phyloP scores from a whole-genome alignment of 805 yeast genomes.

The Kluyveromyces lactis region DNA sequence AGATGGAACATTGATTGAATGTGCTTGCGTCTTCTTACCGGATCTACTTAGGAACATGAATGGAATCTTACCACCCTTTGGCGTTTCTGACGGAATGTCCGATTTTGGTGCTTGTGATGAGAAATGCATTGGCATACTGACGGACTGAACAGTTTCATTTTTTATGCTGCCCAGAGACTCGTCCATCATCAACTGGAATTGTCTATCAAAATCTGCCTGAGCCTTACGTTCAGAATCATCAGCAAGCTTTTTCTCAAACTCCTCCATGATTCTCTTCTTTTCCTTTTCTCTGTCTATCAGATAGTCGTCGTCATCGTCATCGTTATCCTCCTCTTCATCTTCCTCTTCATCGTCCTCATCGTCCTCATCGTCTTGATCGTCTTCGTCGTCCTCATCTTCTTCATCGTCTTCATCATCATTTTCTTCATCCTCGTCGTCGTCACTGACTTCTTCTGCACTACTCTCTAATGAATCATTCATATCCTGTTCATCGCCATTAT shows the following conservation, averaged over 20 bases:
- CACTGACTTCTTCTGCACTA: slow-evolving; percentile 17
- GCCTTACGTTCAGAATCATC: slow-evolving; percentile 38
- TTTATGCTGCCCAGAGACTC: slow-evolving; percentile 40
- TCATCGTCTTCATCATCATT: slow-evolving; percentile 11
- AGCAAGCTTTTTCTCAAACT: slow-evolving; percentile 30
- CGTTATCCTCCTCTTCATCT: slow-evolving; percentile 22
- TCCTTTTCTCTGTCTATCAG: slow-evolving; percentile 28
- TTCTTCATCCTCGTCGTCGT: slow-evolving; percentile 10
- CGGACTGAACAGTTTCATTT: slow-evolving; percentile 21
- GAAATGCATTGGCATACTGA: slow-evolving; percentile 19
- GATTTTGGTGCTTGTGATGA: slow-evolving; percentile 4
- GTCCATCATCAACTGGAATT: slow-evolving; percentile 43
- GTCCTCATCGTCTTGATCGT: slow-evolving; percentile 10
- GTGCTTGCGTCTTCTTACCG: slow-evolving; percentile 40
- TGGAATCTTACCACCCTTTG: slow-evolving; percentile 22
- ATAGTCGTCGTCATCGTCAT: slow-evolving; percentile 17
- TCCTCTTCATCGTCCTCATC: slow-evolving; percentile 16
- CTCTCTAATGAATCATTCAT: slow-evolving; percentile 8
- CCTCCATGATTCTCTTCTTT: slow-evolving; percentile 29
- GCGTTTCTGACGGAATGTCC: not conserved
- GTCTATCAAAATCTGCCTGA: slow-evolving; percentile 46
- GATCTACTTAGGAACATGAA: slow-evolving; percentile 50
- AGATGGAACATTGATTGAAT: slow-evolving; percentile 43
- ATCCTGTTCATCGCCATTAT: slow-evolving; percentile 15
- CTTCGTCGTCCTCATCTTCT: slow-evolving; percentile 5